Conservation (phyloP, 2,329 filamentous ascomycete species). For the Xylaria sp. region DNA sequence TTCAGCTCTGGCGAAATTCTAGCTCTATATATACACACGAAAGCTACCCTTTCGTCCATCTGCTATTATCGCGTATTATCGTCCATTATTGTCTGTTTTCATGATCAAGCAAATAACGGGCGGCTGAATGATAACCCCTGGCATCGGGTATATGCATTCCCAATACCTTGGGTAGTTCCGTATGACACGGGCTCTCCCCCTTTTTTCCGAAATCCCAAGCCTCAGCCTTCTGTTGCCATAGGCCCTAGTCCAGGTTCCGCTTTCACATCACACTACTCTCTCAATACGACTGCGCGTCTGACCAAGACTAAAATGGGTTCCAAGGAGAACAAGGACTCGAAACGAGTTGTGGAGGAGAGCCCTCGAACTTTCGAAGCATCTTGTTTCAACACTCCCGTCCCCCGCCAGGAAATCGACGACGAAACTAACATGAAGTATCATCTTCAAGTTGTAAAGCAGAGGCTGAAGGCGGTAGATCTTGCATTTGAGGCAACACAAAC, state of each 20-base stretch:
- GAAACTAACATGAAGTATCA: background rate
- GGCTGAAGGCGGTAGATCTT: background rate
- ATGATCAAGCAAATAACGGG: too few relatives aligned
- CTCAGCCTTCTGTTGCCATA: too few relatives aligned
- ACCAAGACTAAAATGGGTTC: slow-evolving; percentile 32
- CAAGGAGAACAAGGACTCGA: slow-evolving; percentile 28
- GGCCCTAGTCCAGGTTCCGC: slow-evolving; percentile 23
- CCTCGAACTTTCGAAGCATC: slow-evolving; percentile 24
- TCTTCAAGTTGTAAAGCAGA: background rate
- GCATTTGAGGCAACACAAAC: background rate
- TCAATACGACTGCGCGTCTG: slow-evolving; percentile 27
- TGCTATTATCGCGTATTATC: too few relatives aligned
- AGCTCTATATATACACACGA: too few relatives aligned
- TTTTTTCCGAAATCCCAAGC: too few relatives aligned
- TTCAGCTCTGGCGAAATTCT: too few relatives aligned
- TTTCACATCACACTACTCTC: slow-evolving; percentile 28
- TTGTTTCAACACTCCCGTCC: slow-evolving; percentile 16
- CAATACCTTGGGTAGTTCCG: too few relatives aligned
- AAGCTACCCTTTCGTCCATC: too few relatives aligned
- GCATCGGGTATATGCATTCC: too few relatives aligned
- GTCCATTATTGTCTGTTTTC: too few relatives aligned
- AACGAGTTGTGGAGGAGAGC: slow-evolving; percentile 24
- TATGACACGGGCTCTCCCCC: too few relatives aligned
- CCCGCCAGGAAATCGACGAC: background rate
- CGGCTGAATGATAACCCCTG: too few relatives aligned